Evolutionary conservation across 257 asterid species (phyloP).

Genomic region (Jasminum sambac): DNA sequence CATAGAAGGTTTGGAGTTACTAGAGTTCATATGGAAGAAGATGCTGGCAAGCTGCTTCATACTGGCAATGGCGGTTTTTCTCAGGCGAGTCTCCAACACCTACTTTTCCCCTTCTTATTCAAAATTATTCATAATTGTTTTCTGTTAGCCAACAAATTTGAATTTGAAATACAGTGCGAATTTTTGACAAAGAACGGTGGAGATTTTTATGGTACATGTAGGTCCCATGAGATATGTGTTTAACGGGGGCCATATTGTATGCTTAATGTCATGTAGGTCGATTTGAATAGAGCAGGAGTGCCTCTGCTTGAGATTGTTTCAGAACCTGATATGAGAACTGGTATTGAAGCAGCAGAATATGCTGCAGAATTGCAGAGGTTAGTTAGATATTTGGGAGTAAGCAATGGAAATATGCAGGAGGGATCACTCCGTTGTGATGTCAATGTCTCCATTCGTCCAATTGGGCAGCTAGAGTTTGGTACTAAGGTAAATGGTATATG

Average conservation of each 20-base stretch:
- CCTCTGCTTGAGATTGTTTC: conserved; percentile 98
- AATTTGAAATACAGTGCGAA: too few species aligned
- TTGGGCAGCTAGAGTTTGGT: conserved; percentile 83
- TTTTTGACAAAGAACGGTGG: too few species aligned
- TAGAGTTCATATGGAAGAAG: conserved; percentile 98
- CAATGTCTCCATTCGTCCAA: conserved; percentile 87
- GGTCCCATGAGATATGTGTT: too few species aligned
- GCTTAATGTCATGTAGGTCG: conserved; percentile 51
- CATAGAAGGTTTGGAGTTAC: conserved; percentile 90
- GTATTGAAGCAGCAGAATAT: conserved; percentile 95
- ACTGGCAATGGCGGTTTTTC: conserved; percentile 68
- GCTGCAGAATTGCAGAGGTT: conserved; percentile 94
- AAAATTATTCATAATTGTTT: too few species aligned
- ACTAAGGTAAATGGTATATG: conserved; percentile 62
- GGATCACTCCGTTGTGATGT: conserved; percentile 99
- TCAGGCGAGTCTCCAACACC: conserved; percentile 49
- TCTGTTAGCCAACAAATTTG: too few species aligned
- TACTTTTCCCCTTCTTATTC: not conserved
- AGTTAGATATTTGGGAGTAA: conserved; percentile 91
- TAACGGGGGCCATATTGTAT: too few species aligned
- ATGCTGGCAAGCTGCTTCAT: conserved; percentile 96
- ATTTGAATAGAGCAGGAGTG: conserved; percentile 97
- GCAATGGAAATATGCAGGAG: conserved; percentile 98
- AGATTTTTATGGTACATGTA: too few species aligned
- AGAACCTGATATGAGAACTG: conserved; percentile 98